Conservation (phyloP, 306 rosid species). For the Luffa aegyptiaca region DNA sequence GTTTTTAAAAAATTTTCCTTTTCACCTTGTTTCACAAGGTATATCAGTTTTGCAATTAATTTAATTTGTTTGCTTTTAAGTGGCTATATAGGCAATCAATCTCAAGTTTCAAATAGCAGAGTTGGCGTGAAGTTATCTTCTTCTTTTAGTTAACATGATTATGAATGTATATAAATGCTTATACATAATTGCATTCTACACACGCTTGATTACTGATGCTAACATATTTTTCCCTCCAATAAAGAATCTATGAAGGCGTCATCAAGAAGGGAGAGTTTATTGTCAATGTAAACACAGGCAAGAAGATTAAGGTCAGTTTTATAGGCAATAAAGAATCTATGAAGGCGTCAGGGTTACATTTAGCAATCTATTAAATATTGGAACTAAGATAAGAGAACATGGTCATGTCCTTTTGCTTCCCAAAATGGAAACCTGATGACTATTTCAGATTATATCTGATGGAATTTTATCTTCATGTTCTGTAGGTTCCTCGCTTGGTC, state of each 20-base stretch:
- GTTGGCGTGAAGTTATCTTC: neutral
- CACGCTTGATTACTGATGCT: neutral
- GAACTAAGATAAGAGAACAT: neutral
- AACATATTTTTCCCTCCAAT: conserved; percentile 9
- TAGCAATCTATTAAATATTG: neutral
- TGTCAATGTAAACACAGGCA: conserved; percentile 78
- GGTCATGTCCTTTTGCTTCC: neutral
- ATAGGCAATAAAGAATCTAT: neutral
- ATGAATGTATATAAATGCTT: neutral
- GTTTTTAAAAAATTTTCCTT: neutral
- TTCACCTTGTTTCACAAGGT: neutral
- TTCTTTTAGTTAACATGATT: neutral
- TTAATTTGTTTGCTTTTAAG: neutral
- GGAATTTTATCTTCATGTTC: neutral
- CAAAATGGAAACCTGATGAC: neutral
- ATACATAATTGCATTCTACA: neutral
- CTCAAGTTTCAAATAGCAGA: neutral
- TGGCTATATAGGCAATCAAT: neutral
- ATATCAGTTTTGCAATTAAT: neutral
- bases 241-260: conserved; percentile 88
- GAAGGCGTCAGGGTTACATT: neutral
- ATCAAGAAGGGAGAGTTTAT: conserved; percentile 92
- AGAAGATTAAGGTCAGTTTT: conserved; percentile 67
- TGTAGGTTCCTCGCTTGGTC: conserved; percentile 95
- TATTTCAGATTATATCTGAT: neutral